A percentile compares a stretch with the other conserved stretches of the same genome.
phyloP scores from a whole-genome alignment of 108 stramenopile species.

The Schizochytrium sp. region DNA sequence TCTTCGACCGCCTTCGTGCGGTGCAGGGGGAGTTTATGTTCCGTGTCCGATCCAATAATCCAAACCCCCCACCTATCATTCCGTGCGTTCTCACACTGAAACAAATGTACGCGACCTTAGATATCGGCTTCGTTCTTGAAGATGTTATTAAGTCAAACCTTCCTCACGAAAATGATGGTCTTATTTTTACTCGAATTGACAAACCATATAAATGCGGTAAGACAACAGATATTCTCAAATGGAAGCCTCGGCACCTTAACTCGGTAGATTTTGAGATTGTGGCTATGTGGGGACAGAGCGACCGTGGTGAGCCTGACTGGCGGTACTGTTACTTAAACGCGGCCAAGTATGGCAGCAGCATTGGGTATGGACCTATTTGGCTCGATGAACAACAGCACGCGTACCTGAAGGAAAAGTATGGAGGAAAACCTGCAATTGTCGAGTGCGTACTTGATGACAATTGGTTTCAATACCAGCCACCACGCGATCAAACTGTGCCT shows the following conservation, averaged over 20 bases:
- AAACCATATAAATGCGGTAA: slow-evolving; percentile 45
- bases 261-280: slow-evolving; percentile 33
- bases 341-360: background rate
- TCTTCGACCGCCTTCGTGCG: slow-evolving; percentile 49
- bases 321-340: slow-evolving; percentile 10
- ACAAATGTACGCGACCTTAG: slow-evolving; percentile 24
- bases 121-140: slow-evolving; percentile 53
- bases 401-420: slow-evolving; percentile 9
- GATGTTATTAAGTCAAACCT: slow-evolving; percentile 25
- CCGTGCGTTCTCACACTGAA: slow-evolving; percentile 52
- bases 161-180: slow-evolving; percentile 47
- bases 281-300: background rate
- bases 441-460: slow-evolving; percentile 55
- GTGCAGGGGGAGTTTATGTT: slow-evolving; percentile 29
- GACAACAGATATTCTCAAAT: slow-evolving; percentile 25
- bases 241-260: slow-evolving; percentile 54
- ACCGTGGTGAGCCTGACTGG: background rate
- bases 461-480: slow-evolving; percentile 12
- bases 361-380: background rate
- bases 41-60: background rate
- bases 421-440: background rate
- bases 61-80: background rate
- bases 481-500: background rate
- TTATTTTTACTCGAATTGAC: slow-evolving; percentile 26
- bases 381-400: background rate